These are phyloP conservation scores for Thielaviopsis euricoi DNA, from an alignment of 2,329 filamentous ascomycete species.

Conservation along the genomic window DNA sequence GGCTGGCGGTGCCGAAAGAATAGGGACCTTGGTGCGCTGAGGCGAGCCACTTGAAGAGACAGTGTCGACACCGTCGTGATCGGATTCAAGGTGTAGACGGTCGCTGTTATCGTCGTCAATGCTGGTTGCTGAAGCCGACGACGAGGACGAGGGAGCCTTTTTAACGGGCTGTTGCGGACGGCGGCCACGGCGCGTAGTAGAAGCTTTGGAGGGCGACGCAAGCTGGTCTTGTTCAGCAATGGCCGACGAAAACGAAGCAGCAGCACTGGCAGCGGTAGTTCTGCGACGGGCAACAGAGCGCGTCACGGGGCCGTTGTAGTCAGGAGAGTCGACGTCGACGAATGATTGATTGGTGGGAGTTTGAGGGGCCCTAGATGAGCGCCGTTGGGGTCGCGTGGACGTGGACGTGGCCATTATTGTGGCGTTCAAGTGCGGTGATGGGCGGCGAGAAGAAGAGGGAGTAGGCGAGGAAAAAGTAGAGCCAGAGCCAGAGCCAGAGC, in stretches of 20 bases:
- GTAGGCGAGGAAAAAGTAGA: not conserved
- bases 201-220: not conserved
- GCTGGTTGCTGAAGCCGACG: constrained; percentile 4
- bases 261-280: constrained; percentile 1
- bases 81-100: not conserved
- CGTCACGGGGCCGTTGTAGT: constrained; percentile 57
- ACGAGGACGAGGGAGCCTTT: not conserved
- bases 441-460: not conserved
- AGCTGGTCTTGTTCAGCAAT: not conserved
- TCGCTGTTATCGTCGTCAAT: constrained; percentile 7
- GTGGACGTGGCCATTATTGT: constrained; percentile 7
- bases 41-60: constrained; percentile 7
- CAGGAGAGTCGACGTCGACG: not conserved
- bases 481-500: not conserved
- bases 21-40: not conserved
- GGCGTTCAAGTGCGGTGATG: not conserved
- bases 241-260: not conserved
- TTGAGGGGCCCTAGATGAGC: constrained; percentile 1
- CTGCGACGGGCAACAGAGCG: constrained; percentile 49
- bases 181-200: not conserved
- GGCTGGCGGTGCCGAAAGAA: not conserved
- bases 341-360: constrained; percentile 7
- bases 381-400: constrained; percentile 6
- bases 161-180: not conserved
- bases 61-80: constrained; percentile 2